Percentiles rank a stretch among this genome's conserved stretches.
Evolutionary conservation across 2,329 filamentous ascomycete species (phyloP).

Genomic region (Fusarium begoniae): DNA sequence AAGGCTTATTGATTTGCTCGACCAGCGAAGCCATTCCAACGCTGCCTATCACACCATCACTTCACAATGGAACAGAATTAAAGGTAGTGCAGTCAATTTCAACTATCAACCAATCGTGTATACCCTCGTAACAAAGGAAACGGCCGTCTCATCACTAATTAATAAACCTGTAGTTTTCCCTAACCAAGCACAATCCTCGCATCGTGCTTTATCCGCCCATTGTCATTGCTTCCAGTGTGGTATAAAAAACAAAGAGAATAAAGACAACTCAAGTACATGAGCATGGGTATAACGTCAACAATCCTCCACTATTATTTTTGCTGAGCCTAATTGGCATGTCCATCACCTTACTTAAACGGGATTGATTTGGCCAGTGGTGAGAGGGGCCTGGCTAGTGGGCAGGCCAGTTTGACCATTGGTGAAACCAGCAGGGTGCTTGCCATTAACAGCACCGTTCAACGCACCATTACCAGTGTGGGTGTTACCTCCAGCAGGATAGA

Average conservation of each 20-base stretch:
- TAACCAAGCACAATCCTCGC: constrained; percentile 19
- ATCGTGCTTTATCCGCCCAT: constrained; percentile 16
- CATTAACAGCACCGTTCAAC: constrained; percentile 33
- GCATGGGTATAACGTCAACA: constrained; percentile 40
- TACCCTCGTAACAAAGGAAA: constrained; percentile 36
- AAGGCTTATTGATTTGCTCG: no score
- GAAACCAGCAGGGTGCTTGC: constrained; percentile 20
- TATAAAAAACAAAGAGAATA: constrained; percentile 35
- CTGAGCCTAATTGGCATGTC: background rate
- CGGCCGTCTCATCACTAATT: constrained; percentile 19
- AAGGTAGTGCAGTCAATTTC: constrained; percentile 31
- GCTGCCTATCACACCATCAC: no score
- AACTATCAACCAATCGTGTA: constrained; percentile 25
- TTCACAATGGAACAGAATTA: background rate
- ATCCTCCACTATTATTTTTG: constrained; percentile 11
- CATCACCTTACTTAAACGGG: constrained; percentile 27
- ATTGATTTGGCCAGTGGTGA: constrained; percentile 27
- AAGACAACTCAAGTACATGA: constrained; percentile 24
- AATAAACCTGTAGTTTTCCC: constrained; percentile 19
- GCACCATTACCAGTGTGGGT: constrained; percentile 18
- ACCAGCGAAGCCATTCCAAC: accelerated
- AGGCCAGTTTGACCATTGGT: constrained; percentile 5
- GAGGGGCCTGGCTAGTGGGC: constrained; percentile 1
- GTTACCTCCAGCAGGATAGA: constrained; percentile 24
- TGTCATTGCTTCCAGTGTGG: constrained; percentile 34